Evolutionary conservation across 2,329 filamentous ascomycete species (phyloP).

Genomic region (Colletotrichum sp.): DNA sequence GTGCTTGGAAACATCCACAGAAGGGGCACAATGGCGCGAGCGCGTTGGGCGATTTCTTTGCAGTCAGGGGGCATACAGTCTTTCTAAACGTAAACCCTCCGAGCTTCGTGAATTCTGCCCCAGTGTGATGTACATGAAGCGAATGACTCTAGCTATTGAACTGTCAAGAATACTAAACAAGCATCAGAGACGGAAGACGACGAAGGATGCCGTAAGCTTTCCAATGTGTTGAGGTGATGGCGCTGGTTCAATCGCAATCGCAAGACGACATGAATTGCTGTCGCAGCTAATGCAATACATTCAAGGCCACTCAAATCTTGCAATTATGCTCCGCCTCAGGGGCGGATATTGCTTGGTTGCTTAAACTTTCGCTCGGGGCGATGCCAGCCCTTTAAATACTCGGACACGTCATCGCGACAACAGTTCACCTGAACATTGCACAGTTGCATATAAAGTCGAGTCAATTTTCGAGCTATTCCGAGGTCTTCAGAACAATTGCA

Average conservation of each 20-base stretch:
- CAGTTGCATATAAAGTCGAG: neutral
- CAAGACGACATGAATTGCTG: neutral
- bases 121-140: accelerated
- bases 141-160: neutral
- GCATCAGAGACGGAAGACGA: neutral
- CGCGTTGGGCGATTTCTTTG: too few species aligned
- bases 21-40: neutral
- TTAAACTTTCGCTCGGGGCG: accelerated
- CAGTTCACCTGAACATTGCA: neutral
- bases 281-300: neutral
- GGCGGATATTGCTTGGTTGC: neutral
- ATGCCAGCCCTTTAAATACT: neutral
- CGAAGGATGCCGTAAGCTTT: neutral
- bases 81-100: neutral
- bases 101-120: accelerated
- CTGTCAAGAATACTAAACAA: neutral
- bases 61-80: neutral
- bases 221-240: neutral
- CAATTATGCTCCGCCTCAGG: neutral
- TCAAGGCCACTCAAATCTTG: too few species aligned
- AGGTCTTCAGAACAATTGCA: neutral
- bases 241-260: neutral
- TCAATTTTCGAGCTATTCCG: neutral
- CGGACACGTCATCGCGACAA: neutral
- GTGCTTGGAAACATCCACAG: accelerated